Evolutionary conservation across 2,329 filamentous ascomycete genomes (phyloP), one percentile per base, ranked within the genome.

Genomic region (Alternaria longipes): DNA sequence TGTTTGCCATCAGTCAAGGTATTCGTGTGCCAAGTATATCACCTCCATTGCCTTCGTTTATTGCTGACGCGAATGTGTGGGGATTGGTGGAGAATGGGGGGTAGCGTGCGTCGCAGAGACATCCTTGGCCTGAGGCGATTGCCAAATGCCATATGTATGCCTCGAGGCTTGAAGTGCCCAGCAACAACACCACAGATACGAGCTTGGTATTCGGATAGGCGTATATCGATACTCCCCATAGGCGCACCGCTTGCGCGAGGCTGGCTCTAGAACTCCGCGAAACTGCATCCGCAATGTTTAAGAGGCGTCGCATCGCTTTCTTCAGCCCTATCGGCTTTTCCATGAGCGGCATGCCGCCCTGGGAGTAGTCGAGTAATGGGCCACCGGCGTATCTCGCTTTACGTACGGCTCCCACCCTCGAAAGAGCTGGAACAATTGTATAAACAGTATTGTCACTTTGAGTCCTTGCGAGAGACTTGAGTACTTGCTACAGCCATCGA

Each of bases 41-140:
- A 36, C 42, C 46, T 51, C 60, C 62, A 52, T 53, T 32, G 45
- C 41, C 47, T 53, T 63, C 44, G 58, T 53, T 45, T 60, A 62
- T 64, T 74, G 70, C 68, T 72, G 69, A 69, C 70, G 42, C 14
- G 28, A 22, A 41, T 28, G 36, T 64, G 63, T 64, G 56, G 60
- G 70, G 68, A 75, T 75, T 75, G 73, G 73, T 74, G 73, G 73
- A 74, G 65, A 67, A 69, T 66, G 59, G 51, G 61, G 51, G 42
- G 30, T 54, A 53, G 60, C 52, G 16, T 42, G 22, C 49, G 18
- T 56, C 41, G 45, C 30, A 54, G 50, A 47, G 40, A 46, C 32
- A 52, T 41, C 28, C 46, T 20, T n/a, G 46, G 51, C 52, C 57
- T 56, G 46, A 60, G 47, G 46, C 53, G 54, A 60, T 57, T n/a